Evolutionary conservation across 768 basidiomycete genomes (phyloP).

Genomic region (Megacollybia marginata): DNA sequence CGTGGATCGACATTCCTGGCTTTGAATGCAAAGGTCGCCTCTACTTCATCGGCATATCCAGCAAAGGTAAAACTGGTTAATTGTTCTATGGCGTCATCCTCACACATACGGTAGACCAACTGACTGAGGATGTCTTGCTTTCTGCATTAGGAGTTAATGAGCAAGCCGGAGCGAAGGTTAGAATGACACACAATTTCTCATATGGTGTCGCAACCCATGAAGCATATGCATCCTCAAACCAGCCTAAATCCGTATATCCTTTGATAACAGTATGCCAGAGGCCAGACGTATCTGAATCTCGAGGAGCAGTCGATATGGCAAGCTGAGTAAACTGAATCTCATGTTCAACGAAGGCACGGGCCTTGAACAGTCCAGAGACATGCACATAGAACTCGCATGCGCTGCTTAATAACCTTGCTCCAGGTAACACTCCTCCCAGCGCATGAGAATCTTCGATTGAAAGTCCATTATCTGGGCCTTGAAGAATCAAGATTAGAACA

Average conservation of each 20-base stretch:
- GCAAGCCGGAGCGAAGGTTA: constrained; percentile 1
- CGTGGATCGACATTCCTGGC: constrained; percentile 91
- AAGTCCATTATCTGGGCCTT: constrained; percentile 43
- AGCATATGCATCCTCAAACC: constrained; percentile 86
- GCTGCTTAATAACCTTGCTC: constrained; percentile 46
- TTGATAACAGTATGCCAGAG: constrained; percentile 78
- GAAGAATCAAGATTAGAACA: constrained; percentile 8
- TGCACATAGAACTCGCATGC: constrained; percentile 75
- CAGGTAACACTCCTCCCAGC: constrained; percentile 54
- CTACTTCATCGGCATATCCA: constrained; percentile 80
- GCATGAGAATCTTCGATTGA: constrained; percentile 59
- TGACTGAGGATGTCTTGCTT: constrained; percentile 77
- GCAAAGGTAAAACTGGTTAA: constrained; percentile 81
- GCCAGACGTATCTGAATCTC: constrained; percentile 47
- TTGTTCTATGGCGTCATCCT: constrained; percentile 71
- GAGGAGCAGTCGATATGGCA: constrained; percentile 64
- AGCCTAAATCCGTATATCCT: constrained; percentile 62
- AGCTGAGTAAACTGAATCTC: constrained; percentile 73
- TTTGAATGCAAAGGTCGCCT: constrained; percentile 84
- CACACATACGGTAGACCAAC: constrained; percentile 89
- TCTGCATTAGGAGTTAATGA: constrained; percentile 30
- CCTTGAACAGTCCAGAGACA: constrained; percentile 67
- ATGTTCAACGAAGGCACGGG: constrained; percentile 41
- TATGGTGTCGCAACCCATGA: constrained; percentile 68
- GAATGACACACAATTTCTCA: constrained; percentile 62